Base-by-base conservation (phyloP, 2,329 filamentous ascomycete genomes). In the Daldinia sp. region DNA sequence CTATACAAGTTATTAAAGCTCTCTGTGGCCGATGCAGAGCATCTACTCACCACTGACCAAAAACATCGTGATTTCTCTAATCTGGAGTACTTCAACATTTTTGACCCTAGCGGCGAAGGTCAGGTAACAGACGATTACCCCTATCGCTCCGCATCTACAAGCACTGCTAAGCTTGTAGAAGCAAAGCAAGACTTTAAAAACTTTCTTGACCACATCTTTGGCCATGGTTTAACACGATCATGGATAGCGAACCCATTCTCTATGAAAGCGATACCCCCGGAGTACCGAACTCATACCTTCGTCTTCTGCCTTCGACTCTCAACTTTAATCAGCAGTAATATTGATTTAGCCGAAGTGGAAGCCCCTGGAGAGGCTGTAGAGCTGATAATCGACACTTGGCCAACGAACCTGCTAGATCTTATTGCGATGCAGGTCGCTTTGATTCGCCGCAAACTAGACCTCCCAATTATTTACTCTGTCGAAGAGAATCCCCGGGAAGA, bases 71-170 rank as follows among this genome's bases (percentile, higher is more conserved):
- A 82, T 5, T 91, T 89, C 77, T 89, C 90, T 10, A 93, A 92
- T 70, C 83, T 91, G 60, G 91, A 93, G 75, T 93, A 91, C 76
- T 92, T 88, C 81, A 93, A 92, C 72, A 81, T 91, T 12, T 86
- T 89, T 68, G 83, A 84, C 63, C 76, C 80, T 2, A 81, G 82
- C 55, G 78, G 78, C 26, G 76, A 78, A 41, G 73, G 70, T 3
- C 68, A 74, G 10, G 57, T 74, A 1, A 73, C 77, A 1, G 74
- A 77, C 6, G 77, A 79, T 7, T 74, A 75, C 3, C 76, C 79
- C 28, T 75, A 80, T 35, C 79, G 81, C 50, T 79, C 80, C 5
- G 81, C 80, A 9, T 83, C 85, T 1, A 83, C 84, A 0, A 87
- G 87, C 53, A 81, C 90, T 4, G 89, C 88, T 18, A 81, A 78